Percentiles rank a stretch among this genome's conserved stretches.
Conservation (phyloP, 495 filamentous ascomycete genomes). For the Xylona heveae region DNA sequence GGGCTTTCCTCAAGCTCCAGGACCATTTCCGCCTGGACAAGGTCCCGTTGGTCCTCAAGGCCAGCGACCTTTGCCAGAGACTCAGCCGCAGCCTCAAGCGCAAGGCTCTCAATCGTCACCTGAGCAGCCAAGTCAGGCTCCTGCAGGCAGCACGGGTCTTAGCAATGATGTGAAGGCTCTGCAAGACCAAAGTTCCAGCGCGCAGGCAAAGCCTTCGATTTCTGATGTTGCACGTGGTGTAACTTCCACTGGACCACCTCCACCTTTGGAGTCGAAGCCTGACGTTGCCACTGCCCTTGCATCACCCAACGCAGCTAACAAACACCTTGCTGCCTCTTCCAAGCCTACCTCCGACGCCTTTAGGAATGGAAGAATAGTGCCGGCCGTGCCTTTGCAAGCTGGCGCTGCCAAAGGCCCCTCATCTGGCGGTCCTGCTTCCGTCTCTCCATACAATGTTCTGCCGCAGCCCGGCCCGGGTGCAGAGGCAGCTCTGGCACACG, state of each 20-base stretch:
- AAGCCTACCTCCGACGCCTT: constrained; percentile 12
- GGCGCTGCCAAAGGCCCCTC: constrained; percentile 1
- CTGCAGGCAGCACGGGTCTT: too few species aligned
- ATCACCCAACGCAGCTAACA: constrained; percentile 8
- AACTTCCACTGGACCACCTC: constrained; percentile 12
- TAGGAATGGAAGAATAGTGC: constrained; percentile 5
- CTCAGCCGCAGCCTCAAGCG: constrained; percentile 9
- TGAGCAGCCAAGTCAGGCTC: too few species aligned
- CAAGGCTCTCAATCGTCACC: constrained; percentile 4
- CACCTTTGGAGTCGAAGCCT: constrained; percentile 20
- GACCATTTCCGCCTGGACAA: constrained; percentile 12
- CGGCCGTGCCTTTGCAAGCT: constrained; percentile 3
- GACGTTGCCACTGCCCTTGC: constrained; percentile 15
- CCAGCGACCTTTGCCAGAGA: constrained; percentile 20
- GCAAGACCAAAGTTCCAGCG: too few species aligned
- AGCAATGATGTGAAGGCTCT: too few species aligned
- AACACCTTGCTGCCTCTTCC: constrained; percentile 9
- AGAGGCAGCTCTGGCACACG: neutral
- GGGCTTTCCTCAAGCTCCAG: constrained; percentile 39
- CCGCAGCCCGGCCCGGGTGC: too few species aligned
- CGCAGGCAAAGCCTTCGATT: too few species aligned
- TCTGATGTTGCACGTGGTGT: too few species aligned
- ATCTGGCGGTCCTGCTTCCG: too few species aligned
- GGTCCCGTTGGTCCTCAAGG: constrained; percentile 18
- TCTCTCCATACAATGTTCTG: too few species aligned